Evolutionary conservation across 139 green algal species (phyloP), one percentile per base, ranked within the genome.

Genomic region (Coelastrella sp.): DNA sequence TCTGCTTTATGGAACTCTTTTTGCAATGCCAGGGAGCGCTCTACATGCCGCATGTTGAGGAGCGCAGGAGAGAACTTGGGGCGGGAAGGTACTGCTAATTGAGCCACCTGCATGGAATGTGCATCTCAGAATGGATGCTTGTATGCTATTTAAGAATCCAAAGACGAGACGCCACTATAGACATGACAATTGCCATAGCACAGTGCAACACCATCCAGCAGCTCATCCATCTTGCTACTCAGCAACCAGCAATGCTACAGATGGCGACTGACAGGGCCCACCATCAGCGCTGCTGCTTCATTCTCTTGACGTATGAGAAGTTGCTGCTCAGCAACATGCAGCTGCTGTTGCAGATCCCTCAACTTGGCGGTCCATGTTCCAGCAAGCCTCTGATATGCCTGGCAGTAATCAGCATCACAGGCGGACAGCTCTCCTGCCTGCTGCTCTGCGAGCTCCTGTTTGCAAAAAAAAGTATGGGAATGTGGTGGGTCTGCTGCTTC

Each of bases 1-100:
- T 79, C 40, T 27, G 79, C 79, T 27, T 69, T 85, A 7, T 30
- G 13, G 17, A 85, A 85, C 32, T 85, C 40, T 27, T 68, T 64
- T 32, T 85, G 79, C 2, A 66, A 27, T 17, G 63, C 79, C 43
- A 85, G 35, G 11, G 45, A 48, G 30, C 21, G 32, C 48, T 85
- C 45, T 19, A 85, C 38, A 64, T 48, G 79, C n/a, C 79, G 64
- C 79, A 85, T 66, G 66, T 85, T 85, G 27, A 85, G 45, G 2
- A 85, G 79, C 19, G 64, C 48, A 50, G 79, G 64, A 17, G 79
- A 71, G 21, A 76, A 50, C 32, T 50, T 62, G 64, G 45, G 50
- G 9, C 45, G 40, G 9, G 79, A 4, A 23, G 43, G 79, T 2
- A 30, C 21, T 27, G 32, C 30, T 2, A 45, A 30, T 35, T 83